Evolutionary conservation across 2,329 filamentous ascomycete genomes (phyloP).

Genomic region (Phaeophleospora eucalypticola): DNA sequence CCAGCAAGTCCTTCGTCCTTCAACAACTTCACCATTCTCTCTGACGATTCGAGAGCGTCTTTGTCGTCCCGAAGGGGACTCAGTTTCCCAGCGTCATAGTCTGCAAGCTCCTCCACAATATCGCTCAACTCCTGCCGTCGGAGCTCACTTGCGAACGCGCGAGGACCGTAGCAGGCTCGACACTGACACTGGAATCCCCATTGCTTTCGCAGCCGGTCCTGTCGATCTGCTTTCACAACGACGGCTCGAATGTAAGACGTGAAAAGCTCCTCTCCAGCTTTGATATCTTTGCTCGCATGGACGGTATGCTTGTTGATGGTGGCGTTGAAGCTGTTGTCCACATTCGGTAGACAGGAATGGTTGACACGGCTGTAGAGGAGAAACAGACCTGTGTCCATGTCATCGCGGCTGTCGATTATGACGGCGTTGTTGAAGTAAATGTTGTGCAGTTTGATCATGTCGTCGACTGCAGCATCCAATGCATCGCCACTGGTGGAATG

Average conservation of each 20-base stretch:
- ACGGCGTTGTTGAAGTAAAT: neutral
- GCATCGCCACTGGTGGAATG: neutral
- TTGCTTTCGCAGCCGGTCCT: conserved; percentile 15
- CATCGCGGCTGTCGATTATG: neutral
- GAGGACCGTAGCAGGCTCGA: conserved; percentile 20
- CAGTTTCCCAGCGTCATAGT: neutral
- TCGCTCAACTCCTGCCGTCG: neutral
- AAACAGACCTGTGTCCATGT: conserved; percentile 17
- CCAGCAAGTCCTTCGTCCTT: neutral
- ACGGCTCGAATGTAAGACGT: conserved; percentile 19
- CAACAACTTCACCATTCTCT: neutral
- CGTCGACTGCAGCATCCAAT: neutral
- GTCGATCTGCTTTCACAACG: conserved; percentile 11
- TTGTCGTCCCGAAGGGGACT: neutral
- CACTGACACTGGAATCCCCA: conserved; percentile 32
- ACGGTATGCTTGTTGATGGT: conserved; percentile 18
- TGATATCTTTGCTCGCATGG: conserved; percentile 28
- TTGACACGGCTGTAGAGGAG: conserved; percentile 17
- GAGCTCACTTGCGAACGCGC: neutral
- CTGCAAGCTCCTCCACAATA: neutral
- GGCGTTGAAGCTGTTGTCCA: conserved; percentile 20
- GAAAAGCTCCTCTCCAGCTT: conserved; percentile 28
- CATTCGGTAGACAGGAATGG: conserved; percentile 28
- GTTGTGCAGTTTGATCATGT: neutral
- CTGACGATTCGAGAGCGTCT: neutral